Evolutionary conservation across 2,329 filamentous ascomycete species (phyloP).

Genomic region (Sporothrix luriei): DNA sequence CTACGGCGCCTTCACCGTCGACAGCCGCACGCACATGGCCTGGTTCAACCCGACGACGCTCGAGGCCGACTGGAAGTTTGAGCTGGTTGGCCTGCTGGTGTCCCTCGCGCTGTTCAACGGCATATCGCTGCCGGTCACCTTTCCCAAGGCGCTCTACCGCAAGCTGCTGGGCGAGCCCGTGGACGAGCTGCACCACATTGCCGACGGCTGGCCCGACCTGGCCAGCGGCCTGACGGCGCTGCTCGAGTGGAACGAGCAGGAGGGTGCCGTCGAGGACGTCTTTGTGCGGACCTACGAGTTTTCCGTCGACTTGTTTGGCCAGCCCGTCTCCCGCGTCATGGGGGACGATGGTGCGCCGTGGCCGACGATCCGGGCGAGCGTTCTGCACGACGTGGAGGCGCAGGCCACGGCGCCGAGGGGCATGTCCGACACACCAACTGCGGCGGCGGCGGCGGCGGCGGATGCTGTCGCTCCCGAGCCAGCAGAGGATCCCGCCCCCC

Average conservation of each 20-base stretch:
- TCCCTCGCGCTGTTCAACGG: slow-evolving; percentile 93
- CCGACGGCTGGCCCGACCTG: slow-evolving; percentile 84
- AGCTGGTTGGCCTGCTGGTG: slow-evolving; percentile 83
- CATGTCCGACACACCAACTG: background rate
- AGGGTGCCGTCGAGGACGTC: slow-evolving; percentile 77
- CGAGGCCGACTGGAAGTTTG: slow-evolving; percentile 86
- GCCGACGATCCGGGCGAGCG: slow-evolving; percentile 54
- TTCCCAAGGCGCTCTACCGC: slow-evolving; percentile 81
- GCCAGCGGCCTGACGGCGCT: slow-evolving; percentile 72
- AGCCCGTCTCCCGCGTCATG: slow-evolving; percentile 62
- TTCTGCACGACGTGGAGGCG: slow-evolving; percentile 23
- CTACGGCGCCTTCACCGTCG: slow-evolving; percentile 79
- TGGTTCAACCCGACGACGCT: slow-evolving; percentile 86
- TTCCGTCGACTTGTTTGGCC: slow-evolving; percentile 63
- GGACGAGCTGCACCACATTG: slow-evolving; percentile 72
- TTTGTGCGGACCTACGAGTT: slow-evolving; percentile 88
- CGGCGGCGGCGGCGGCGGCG: background rate
- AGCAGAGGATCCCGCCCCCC: background rate
- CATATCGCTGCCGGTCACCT: slow-evolving; percentile 84
- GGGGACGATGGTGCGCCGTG: slow-evolving; percentile 47
- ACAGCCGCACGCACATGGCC: slow-evolving; percentile 73
- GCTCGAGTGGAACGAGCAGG: slow-evolving; percentile 71
- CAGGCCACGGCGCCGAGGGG: background rate
- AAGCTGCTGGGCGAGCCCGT: slow-evolving; percentile 73
- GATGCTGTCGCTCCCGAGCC: background rate